Percentiles rank a stretch among this genome's conserved stretches.
These are phyloP conservation scores for Penicillium subrubescens DNA, from an alignment of 495 filamentous ascomycete species.

Conservation along the genomic window DNA sequence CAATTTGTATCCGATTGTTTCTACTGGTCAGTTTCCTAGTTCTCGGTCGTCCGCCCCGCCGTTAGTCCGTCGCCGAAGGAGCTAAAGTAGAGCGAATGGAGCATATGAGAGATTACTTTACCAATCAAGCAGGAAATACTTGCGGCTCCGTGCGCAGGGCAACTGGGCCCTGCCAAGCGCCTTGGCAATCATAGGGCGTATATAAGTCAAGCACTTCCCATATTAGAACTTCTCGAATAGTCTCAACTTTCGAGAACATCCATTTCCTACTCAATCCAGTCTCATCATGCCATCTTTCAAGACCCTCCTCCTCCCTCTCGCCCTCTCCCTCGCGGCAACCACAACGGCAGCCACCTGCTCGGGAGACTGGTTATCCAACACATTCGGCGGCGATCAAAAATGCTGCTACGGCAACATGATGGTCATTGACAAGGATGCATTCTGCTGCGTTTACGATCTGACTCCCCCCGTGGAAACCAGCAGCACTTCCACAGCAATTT, in stretches of 20 bases:
- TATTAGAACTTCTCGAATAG: not conserved
- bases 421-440: slow-evolving; percentile 1
- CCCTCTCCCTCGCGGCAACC: slow-evolving; percentile 2
- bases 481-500: slow-evolving; percentile 5
- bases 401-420: slow-evolving; percentile 24
- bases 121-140: not conserved
- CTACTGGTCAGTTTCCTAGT: not conserved
- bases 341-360: slow-evolving; percentile 13
- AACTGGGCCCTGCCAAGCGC: not conserved
- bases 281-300: slow-evolving; percentile 16
- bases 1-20: not conserved
- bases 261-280: not conserved
- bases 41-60: not conserved
- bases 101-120: not conserved
- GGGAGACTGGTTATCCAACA: slow-evolving; percentile 12
- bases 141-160: not conserved
- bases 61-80: not conserved
- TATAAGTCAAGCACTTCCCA: not conserved
- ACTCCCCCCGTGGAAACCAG: not conserved
- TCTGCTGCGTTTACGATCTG: slow-evolving; percentile 21
- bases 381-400: not conserved
- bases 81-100: not conserved
- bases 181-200: not conserved
- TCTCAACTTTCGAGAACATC: too few species aligned
- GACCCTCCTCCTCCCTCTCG: slow-evolving; percentile 6